phyloP scores from a whole-genome alignment of 768 basidiomycete genomes.

The Hemileccinum impolitum region DNA sequence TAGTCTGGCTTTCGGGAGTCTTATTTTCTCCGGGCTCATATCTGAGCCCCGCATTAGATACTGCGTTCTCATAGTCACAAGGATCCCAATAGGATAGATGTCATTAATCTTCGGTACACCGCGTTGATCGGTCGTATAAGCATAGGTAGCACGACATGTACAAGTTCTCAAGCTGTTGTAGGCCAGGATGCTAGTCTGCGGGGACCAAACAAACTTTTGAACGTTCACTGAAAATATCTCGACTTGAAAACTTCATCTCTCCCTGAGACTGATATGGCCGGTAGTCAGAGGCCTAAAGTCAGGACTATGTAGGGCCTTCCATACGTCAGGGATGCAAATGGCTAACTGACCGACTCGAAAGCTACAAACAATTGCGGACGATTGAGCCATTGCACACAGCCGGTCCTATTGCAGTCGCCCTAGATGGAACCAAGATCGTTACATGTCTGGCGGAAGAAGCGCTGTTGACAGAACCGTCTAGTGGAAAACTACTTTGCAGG shows the following conservation, averaged over 20 bases:
- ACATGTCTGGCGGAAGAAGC: constrained; percentile 88
- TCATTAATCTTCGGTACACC: background rate
- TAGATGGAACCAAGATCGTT: constrained; percentile 74
- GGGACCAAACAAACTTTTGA: too few species aligned
- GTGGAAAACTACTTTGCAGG: constrained; percentile 71
- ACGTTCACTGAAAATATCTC: too few species aligned
- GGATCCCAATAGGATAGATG: constrained; percentile 9
- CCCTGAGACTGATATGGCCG: constrained; percentile 13
- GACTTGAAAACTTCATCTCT: too few species aligned
- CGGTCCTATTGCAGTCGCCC: constrained; percentile 78
- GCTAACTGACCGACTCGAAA: constrained; percentile 29
- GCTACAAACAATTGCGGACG: constrained; percentile 71
- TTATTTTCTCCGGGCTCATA: background rate
- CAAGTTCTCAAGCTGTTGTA: too few species aligned
- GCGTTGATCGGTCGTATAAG: background rate
- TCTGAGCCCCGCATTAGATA: background rate
- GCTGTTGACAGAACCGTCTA: constrained; percentile 74
- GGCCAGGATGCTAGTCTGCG: too few species aligned
- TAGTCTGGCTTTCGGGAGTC: background rate
- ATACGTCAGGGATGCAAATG: background rate
- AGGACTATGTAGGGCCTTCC: constrained; percentile 37
- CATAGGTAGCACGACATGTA: background rate
- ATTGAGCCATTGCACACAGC: constrained; percentile 84
- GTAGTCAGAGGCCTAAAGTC: constrained; percentile 38
- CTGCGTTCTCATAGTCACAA: background rate